A percentile compares a stretch with the other conserved stretches of the same genome.
These are phyloP conservation scores for Nicotiana obtusifolia DNA, from an alignment of 257 asterid genomes.

Conservation along the genomic window DNA sequence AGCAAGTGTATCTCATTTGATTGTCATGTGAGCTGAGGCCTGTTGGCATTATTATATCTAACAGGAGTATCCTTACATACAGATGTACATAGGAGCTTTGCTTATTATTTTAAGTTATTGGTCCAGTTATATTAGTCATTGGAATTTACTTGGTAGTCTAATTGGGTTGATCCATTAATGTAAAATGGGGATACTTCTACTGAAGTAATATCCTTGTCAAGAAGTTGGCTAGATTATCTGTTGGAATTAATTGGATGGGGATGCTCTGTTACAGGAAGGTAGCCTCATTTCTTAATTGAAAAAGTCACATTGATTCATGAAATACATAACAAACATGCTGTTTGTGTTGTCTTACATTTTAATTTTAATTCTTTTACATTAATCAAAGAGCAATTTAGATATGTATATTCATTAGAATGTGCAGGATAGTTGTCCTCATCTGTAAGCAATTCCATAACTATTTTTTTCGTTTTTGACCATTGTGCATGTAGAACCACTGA, in stretches of 20 bases:
- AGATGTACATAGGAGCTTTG: background rate
- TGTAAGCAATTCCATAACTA: background rate
- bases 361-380: background rate
- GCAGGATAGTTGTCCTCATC: background rate
- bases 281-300: slow-evolving; percentile 4
- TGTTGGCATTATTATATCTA: background rate
- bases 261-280: background rate
- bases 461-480: background rate
- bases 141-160: background rate
- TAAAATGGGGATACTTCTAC: background rate
- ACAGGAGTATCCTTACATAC: slow-evolving; percentile 1
- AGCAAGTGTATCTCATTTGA: background rate
- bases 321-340: background rate
- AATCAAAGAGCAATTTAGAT: background rate
- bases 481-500: slow-evolving; percentile 36
- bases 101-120: background rate
- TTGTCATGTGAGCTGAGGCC: background rate
- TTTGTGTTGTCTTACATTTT: background rate
- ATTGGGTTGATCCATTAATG: background rate
- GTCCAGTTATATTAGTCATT: background rate
- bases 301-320: background rate
- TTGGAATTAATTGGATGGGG: background rate
- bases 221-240: background rate
- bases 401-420: background rate
- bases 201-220: background rate